Base-by-base conservation (phyloP, 2,329 filamentous ascomycete genomes). In the Pseudogymnoascus sp. region DNA sequence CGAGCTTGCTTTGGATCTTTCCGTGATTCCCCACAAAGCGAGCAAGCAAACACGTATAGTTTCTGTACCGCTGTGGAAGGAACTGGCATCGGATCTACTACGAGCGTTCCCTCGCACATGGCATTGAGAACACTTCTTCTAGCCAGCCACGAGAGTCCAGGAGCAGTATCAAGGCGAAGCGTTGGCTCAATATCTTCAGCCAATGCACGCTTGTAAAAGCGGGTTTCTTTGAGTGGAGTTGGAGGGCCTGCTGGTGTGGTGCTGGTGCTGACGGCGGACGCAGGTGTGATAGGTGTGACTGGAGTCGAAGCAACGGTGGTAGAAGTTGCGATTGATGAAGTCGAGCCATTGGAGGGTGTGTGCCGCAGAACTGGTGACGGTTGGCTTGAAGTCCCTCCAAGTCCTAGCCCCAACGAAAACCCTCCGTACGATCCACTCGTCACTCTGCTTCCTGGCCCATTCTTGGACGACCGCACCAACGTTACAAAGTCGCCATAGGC, bases 171-270 rank as follows among this genome's bases (percentile, higher is more conserved):
- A 3, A 99, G 83, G 43, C 95, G 87, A 8, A 99, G 79, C 0
- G 95, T 96, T 0, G 95, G 95, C 73, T 99, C 95, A 63, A 99
- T 91, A 72, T 99, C 95, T 74, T 99, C 95, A 19, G 85, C 82
- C 26, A 98, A 76, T 5, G 87, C 88, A 56, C 95, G 87, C 78
- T 98, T 98, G 78, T 93, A 99, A 73, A 98, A 99, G 67, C 89
- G 91, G 28, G 89, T 91, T 63, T 98, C 95, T 72, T 95, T 96
- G 41, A 99, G 78, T 4, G 87, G 86, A 2, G 84, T 86, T 35
- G 84, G 71, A 19, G 74, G 73, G 46, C 73, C 73, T 16, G 72
- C 71, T 61, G 70, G 70, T 19, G 46, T 68, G 40, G 82, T 82
- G 59, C 72, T 72, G 11, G 75, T 73, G 68, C 82, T 84, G 40